Evolutionary conservation across 495 filamentous ascomycete species (phyloP).

Genomic region (Glutinoglossum americanum): DNA sequence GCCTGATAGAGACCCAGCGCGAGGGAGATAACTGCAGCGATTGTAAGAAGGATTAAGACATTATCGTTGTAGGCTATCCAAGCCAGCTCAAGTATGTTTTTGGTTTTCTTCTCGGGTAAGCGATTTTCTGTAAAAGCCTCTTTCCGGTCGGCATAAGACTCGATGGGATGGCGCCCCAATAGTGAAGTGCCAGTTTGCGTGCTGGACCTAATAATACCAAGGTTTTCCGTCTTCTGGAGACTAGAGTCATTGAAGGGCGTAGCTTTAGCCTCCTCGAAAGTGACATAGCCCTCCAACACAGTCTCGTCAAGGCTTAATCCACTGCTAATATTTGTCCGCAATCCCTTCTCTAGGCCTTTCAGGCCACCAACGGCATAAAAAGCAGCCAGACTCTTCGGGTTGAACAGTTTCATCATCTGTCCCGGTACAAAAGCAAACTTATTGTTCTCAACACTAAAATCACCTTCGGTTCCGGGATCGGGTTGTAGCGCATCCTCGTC

Average conservation of each 20-base stretch:
- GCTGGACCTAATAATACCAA: background rate
- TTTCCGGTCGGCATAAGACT: slow-evolving; percentile 35
- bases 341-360: slow-evolving; percentile 49
- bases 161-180: slow-evolving; percentile 14
- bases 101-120: slow-evolving; percentile 49
- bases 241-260: background rate
- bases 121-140: slow-evolving; percentile 49
- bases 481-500: slow-evolving; percentile 43
- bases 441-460: slow-evolving; percentile 57
- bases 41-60: slow-evolving; percentile 54
- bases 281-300: slow-evolving; percentile 35
- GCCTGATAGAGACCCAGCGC: slow-evolving; percentile 57
- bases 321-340: slow-evolving; percentile 41
- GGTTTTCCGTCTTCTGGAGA: background rate
- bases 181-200: background rate
- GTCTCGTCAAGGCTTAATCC: slow-evolving; percentile 63
- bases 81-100: slow-evolving; percentile 47
- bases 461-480: slow-evolving; percentile 46
- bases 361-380: slow-evolving; percentile 65
- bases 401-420: slow-evolving; percentile 55
- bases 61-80: slow-evolving; percentile 78
- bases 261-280: slow-evolving; percentile 42
- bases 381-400: slow-evolving; percentile 60
- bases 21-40: slow-evolving; percentile 65
- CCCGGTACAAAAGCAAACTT: slow-evolving; percentile 67